A percentile compares a stretch with the other conserved stretches of the same genome.
phyloP scores from a whole-genome alignment of 2,329 filamentous ascomycete species.

The Alternaria panax region DNA sequence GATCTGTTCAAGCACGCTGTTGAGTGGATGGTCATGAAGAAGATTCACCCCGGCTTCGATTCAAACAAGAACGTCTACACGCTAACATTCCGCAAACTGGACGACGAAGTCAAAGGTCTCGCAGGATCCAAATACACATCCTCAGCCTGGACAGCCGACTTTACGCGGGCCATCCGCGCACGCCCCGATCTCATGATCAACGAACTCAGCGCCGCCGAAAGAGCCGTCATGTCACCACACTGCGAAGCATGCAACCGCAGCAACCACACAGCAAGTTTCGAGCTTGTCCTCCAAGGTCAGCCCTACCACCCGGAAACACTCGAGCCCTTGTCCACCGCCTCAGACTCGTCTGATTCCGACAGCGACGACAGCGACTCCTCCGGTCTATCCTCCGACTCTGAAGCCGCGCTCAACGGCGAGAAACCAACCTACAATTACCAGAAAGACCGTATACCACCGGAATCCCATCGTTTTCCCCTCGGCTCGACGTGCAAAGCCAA shows the following conservation, averaged over 20 bases:
- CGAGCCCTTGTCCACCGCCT: constrained; percentile 64
- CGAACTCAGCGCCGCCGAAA: constrained; percentile 31
- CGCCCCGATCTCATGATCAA: constrained; percentile 63
- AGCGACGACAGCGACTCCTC: constrained; percentile 18
- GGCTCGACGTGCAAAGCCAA: constrained; percentile 63
- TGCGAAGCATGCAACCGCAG: constrained; percentile 77
- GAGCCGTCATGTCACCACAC: constrained; percentile 37
- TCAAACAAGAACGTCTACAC: constrained; percentile 69
- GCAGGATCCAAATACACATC: constrained; percentile 76
- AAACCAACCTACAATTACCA: constrained; percentile 34
- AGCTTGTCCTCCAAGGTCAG: constrained; percentile 68
- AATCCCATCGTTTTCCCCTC: constrained; percentile 38
- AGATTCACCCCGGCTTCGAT: constrained; percentile 74
- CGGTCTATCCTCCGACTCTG: constrained; percentile 30
- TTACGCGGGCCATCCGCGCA: constrained; percentile 70
- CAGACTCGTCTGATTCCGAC: constrained; percentile 37
- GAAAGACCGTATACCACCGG: constrained; percentile 40
- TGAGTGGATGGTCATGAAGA: constrained; percentile 83
- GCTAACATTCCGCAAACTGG: constrained; percentile 73
- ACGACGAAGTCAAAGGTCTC: constrained; percentile 73
- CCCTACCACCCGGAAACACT: constrained; percentile 72
- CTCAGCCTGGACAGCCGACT: constrained; percentile 72
- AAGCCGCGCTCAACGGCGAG: constrained; percentile 30
- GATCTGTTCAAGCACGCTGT: constrained; percentile 77
- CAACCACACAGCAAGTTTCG: constrained; percentile 71